Percentiles rank a stretch among this genome's conserved stretches.
Conservation (phyloP, 345 rosid genomes). For the Mangifera indica region DNA sequence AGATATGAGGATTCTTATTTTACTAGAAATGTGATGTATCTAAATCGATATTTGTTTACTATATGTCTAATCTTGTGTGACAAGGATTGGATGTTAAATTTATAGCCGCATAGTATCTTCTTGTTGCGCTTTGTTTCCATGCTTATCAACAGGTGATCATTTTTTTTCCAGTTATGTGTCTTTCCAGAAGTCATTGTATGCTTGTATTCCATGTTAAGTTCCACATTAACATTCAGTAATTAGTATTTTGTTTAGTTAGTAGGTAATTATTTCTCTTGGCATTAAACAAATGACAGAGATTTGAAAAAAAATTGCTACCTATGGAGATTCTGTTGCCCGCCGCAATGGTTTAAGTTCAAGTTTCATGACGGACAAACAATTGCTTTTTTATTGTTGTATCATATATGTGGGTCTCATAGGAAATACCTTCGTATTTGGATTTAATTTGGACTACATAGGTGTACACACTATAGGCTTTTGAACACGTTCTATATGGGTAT, state of each 20-base stretch:
- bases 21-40: background rate
- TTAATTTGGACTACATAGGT: no score
- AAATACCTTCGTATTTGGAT: no score
- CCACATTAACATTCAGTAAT: no score
- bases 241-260: background rate
- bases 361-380: background rate
- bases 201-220: background rate
- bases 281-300: background rate
- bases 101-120: conserved; percentile 55
- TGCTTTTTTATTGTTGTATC: background rate
- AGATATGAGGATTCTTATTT: background rate
- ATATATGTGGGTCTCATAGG: background rate
- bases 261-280: background rate
- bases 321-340: background rate
- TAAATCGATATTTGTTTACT: conserved; percentile 20
- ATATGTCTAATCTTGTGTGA: conserved; percentile 18
- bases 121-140: conserved; percentile 92
- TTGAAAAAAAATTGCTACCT: no score
- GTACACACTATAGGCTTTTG: no score
- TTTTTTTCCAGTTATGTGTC: conserved; percentile 4
- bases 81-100: conserved; percentile 79
- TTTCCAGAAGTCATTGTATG: conserved; percentile 2
- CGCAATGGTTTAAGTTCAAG: background rate
- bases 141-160: conserved; percentile 91
- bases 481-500: no score